Base-by-base conservation (phyloP, 1,139 yeast species). In the Neolecta irregularis region DNA sequence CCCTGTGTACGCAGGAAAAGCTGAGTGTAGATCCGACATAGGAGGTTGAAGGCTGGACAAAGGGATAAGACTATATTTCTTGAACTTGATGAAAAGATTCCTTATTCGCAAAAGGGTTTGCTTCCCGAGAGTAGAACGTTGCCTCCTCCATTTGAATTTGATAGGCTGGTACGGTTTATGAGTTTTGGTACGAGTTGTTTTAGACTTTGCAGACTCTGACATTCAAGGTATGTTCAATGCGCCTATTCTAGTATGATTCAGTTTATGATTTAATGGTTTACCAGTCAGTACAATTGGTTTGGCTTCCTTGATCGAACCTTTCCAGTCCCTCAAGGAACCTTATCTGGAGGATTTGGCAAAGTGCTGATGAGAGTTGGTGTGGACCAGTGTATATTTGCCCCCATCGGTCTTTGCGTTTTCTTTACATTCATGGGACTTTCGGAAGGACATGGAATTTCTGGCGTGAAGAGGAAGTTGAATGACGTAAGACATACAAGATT, bases 361-460 rank as follows among this genome's bases (percentile, higher is more conserved):
- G n/a, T n/a, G n/a, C n/a, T n/a, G n/a, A 38, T 34, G 36, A 31
- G 41, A 6, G 18, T 38, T 20, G 21, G 32, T 7, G 39, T 37
- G 4, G 96, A 83, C 54, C 96, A 83, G 51, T 50, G 71, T 22
- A 44, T 64, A 1, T 81, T 80, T 64, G 81, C 93, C 1, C 94
- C 95, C 2, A 35, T 49, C 13, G 66, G 77, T 5, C 66, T 78
- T 9, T 81, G 80, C 2, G 49, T 74, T 35, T 83, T 80, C 54
- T 81, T 66, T 50, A 51, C 69, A 1, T 60, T 69, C 30, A 75
- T 83, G 75, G 65, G 85, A 1, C 35, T 70, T 2, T 55, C 83
- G 60, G 91, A 79, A 50, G 65, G 55, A 1, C 50, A 52, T 6
- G 62, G 60, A 18, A 46, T 55, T 33, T 39, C 42, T 28, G 43